These are phyloP conservation scores for Globisporangium cylindrosporum DNA, from an alignment of 352 stramenopile genomes.

Conservation along the genomic window DNA sequence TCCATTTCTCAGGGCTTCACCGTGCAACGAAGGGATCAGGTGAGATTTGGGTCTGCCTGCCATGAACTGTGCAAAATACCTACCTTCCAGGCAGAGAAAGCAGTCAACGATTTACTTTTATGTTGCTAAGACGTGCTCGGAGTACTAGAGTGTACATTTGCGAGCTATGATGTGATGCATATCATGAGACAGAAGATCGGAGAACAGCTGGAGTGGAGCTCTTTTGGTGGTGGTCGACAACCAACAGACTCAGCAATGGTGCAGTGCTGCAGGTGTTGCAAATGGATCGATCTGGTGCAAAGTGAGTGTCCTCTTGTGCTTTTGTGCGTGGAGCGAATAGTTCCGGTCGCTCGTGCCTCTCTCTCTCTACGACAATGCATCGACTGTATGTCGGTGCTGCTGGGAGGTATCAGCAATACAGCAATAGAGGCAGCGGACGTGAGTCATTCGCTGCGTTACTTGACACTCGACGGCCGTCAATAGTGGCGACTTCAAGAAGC, in stretches of 20 bases:
- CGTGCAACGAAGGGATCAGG: not conserved
- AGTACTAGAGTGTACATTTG: no score
- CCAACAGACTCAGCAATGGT: not conserved
- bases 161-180: no score
- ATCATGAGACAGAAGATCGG: not conserved
- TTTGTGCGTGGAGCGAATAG: not conserved
- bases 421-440: not conserved
- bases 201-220: slow-evolving; percentile 2
- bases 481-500: not conserved
- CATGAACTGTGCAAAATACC: not conserved
- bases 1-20: not conserved
- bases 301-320: not conserved
- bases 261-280: not conserved
- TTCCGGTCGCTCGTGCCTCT: not conserved
- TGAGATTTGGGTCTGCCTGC: not conserved
- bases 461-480: not conserved
- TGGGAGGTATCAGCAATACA: slow-evolving; percentile 1
- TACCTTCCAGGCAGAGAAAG: no score
- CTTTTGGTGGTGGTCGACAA: not conserved
- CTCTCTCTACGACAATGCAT: not conserved
- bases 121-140: no score
- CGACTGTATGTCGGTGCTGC: not conserved
- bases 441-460: not conserved
- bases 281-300: not conserved
- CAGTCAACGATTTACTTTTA: no score